Base-by-base conservation (phyloP, 495 filamentous ascomycete species). In the Neurospora sp. region DNA sequence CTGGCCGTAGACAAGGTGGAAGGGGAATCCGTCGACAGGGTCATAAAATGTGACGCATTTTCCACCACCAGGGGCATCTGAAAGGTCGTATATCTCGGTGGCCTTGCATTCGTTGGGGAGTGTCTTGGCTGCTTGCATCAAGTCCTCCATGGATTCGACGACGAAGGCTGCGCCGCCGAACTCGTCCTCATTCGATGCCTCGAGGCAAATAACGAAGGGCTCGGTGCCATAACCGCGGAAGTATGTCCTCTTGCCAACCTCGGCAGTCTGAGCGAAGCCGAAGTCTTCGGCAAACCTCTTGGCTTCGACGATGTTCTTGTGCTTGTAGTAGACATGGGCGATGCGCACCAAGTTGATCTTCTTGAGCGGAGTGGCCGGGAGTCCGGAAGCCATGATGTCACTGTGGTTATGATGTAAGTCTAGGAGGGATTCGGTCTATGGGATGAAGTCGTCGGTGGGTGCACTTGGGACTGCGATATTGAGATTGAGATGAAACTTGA, bases 151-250 rank as follows among this genome's bases (percentile, higher is more conserved):
- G 12, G 85, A 86, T 71, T 89, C 87, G 59, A 90, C 89, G 9
- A 79, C 82, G 70, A 87, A 90, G 14, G 81, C 84, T 0, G 83
- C 82, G 5, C 89, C 88, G 2, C 87, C 84, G 73, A 88, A 91
- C 71, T 85, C 82, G 54, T 83, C 46, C 79, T 85, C 85, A 38
- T 82, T 79, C 0, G 84, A 83, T 66, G 85, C 85, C 35, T 79
- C 80, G 66, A 85, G 82, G 73, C 85, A 86, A 40, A 89, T 81
- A 8, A 89, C 80, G 75, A 87, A 90, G 18, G 87, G 89, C 70
- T 90, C 88, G n/a, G 79, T 80, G 10, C 89, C 88, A 76, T 89
- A 89, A 8, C 89, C 89, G 39, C 88, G 83, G 79, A 84, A 90
- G 82, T 86, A 90, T 12, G 88, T 85, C 71, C 84, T 84, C 70